phyloP scores from a whole-genome alignment of 2,329 filamentous ascomycete species.

The Epichloe sibirici region DNA sequence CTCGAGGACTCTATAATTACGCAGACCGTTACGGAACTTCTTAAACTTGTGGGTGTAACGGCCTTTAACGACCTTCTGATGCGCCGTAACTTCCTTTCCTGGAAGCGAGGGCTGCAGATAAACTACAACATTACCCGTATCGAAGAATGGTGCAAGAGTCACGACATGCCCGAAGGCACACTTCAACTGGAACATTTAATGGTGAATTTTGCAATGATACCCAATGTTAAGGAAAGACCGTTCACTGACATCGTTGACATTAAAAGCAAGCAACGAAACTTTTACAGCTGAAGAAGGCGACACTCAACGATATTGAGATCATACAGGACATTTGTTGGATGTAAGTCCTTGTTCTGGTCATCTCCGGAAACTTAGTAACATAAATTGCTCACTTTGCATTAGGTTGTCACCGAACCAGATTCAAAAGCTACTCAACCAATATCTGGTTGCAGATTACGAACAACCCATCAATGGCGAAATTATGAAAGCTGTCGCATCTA shows the following conservation, averaged over 20 bases:
- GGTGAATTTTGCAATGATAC: slow-evolving; percentile 35
- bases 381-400: slow-evolving; percentile 1
- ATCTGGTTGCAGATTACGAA: slow-evolving; percentile 96
- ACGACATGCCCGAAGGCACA: slow-evolving; percentile 98
- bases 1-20: slow-evolving; percentile 92
- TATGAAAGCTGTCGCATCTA: slow-evolving; percentile 96
- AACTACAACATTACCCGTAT: slow-evolving; percentile 99
- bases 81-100: slow-evolving; percentile 95
- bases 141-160: slow-evolving; percentile 99
- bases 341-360: slow-evolving; percentile 42
- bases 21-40: slow-evolving; percentile 87
- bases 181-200: slow-evolving; percentile 96
- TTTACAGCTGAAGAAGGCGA: slow-evolving; percentile 96
- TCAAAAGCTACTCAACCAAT: slow-evolving; percentile 96
- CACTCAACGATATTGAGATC: slow-evolving; percentile 97
- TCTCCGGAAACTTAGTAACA: neutral
- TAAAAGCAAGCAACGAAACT: slow-evolving; percentile 81
- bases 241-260: slow-evolving; percentile 24
- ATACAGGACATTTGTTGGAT: slow-evolving; percentile 99
- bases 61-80: slow-evolving; percentile 97
- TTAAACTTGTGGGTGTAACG: slow-evolving; percentile 87
- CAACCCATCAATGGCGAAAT: slow-evolving; percentile 99
- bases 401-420: slow-evolving; percentile 98
- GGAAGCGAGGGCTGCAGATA: slow-evolving; percentile 98
- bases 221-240: slow-evolving; percentile 15